Base-by-base conservation (phyloP, 306 rosid genomes). In the Arachis stenosperma region DNA sequence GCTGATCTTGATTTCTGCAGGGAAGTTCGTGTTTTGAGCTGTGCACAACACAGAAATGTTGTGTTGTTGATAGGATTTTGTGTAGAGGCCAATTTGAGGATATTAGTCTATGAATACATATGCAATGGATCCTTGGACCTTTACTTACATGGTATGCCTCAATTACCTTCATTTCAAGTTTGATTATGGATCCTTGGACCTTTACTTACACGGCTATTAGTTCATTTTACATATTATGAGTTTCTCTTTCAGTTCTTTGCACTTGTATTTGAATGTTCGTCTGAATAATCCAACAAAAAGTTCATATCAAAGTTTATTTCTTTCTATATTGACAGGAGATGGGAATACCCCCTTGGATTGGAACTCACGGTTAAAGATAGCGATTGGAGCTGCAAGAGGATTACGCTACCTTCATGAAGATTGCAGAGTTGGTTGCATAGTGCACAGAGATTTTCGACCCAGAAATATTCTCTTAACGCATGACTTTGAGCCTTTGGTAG, bases 21-120 rank as follows among this genome's bases (percentile, higher is more conserved):
- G 62, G 99, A 94, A 84, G 95, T 94, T 58, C 84, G 90, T 73
- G 85, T 91, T 67, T 75, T 94, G 92, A 89, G 99, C 75, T 94
- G 99, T 75, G 99, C 99, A 2, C 99, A 94, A 83, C 99, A 94
- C 79, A 85, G 99, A 81, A 94, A 94, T 70, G 91, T 94, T 79
- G 99, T 91, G 14, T 75, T 89, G 87, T 83, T 94, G 70, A 91
- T 85, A 41, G 99, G 99, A 40, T 91, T 86, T 73, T 94, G 99
- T 70, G 71, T 84, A 36, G 95, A 91, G 74, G 88, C 63, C 53
- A 86, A 81, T 65, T 57, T 63, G 80, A 91, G 96, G 84, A 58
- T 94, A 75, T 76, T 94, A 77, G 93, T 94, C 65, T 94, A 94
- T 63, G 99, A 94, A 84, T 91, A 91, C 81, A 87, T 91, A 74